Base-by-base conservation (phyloP, 108 stramenopile species). In the Bacterosira constricta region DNA sequence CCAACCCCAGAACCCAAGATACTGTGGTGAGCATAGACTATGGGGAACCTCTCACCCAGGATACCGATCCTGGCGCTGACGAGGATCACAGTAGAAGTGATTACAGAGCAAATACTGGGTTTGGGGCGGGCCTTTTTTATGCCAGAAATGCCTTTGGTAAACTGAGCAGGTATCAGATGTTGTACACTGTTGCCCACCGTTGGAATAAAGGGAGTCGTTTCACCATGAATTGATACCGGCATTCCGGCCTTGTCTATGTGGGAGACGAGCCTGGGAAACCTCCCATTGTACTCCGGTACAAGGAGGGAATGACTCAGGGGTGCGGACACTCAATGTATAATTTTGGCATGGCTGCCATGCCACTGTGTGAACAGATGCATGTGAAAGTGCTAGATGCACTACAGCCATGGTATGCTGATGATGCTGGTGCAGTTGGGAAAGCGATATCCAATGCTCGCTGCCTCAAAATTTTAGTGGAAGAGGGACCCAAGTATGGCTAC, bases 261-360 rank as follows among this genome's bases (percentile, higher is more conserved):
- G 6, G 27, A 15, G 11, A 25, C 3, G 23, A 29, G 1, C 52
- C 52, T 0, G 29, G 52, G 2, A 2, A 29, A 8, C 52, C 52
- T 0, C 9, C 52, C 3, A 53, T 38, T 12, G 1, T 39, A 3
- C 20, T 47, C 46, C 46, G 25, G 21, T 45, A 20, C 10, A n/a
- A 18, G 31, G 69, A 70, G 36, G 69, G 69, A 15, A 56, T 73
- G 23, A 73, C 72, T 10, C 79, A 73, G 35, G 72, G 79, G 4
- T 66, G 73, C 17, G 66, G 66, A 5, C 46, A 75, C 18, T 42
- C 66, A 5, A 81, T 81, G 79, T 27, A 63, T n/a, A 36, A 69
- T 8, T 81, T 69, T 54, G 79, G 79, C 9, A 17, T 81, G 17
- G 46, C 45, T 0, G 49, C 75, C 10, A 23, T 73, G 11, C 79